Evolutionary conservation across 768 basidiomycete species (phyloP), one percentile per base, ranked within the genome.

Genomic region (Pleurotus tuber-regium): DNA sequence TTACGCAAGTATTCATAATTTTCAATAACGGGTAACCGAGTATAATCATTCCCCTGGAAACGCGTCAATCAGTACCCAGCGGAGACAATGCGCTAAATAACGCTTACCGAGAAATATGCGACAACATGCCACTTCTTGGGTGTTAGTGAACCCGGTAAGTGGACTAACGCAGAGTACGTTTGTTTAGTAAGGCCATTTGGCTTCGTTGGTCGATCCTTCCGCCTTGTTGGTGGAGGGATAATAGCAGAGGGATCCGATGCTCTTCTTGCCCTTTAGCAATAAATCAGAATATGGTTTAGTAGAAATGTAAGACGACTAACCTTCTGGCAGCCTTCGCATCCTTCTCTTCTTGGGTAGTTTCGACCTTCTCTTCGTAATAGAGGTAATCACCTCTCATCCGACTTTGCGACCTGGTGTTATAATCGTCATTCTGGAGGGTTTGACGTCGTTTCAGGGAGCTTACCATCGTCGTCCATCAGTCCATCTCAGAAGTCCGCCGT

Each of bases 71-170:
- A 29, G 39, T 50, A n/a, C 36, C 8, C 23, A 19, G 25, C n/a
- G 35, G 31, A 24, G 49, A 28, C 29, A 28, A 50, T 26, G 31
- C 36, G 2, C 31, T 35, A 38, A 31, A 53, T 38, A 42, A 41
- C 46, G 60, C 78, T 63, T 62, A 89, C 87, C 66, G 82, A 80
- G 66, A 90, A 89, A 71, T 90, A 90, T 40, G 87, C 87, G 52
- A 89, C 87, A 43, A 84, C 70, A 63, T 84, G 82, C 82, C 82
- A 84, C 69, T 82, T 82, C 31, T 71, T 71, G 2, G 74, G 68
- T 18, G 68, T 63, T 33, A 63, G 66, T 11, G 70, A 64, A 39
- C 71, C 75, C 19, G 74, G 77, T 44, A 75, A 61, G 54, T 77
- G 69, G 24, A 83, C 80, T 14, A 76, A 70, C 9, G 81, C 81